Conservation (phyloP, 2,329 filamentous ascomycete species). For the Clarireedia paspali region DNA sequence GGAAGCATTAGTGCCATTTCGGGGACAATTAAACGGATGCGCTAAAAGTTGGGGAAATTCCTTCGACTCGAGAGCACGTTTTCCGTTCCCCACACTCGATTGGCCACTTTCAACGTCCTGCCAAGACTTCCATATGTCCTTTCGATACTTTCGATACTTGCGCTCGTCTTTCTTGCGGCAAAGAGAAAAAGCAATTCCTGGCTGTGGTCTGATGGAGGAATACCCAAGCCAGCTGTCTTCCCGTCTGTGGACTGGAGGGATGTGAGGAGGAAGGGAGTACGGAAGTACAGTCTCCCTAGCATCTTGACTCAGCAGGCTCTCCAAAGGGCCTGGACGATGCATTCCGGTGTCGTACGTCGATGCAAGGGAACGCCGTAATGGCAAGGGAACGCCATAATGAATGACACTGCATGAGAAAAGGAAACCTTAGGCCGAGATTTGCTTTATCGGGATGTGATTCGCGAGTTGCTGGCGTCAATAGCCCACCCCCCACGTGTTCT, state of each 20-base stretch:
- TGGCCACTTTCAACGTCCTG: conserved; percentile 1
- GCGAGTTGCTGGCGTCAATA: neutral
- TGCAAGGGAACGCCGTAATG: neutral
- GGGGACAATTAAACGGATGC: neutral
- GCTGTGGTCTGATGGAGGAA: too few relatives aligned
- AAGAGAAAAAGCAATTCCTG: neutral
- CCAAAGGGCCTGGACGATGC: too few relatives aligned
- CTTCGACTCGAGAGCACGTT: conserved; percentile 1
- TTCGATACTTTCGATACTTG: neutral
- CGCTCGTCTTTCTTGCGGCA: neutral
- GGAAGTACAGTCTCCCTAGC: too few relatives aligned
- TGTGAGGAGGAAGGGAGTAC: too few relatives aligned
- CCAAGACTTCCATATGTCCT: neutral
- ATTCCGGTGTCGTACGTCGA: neutral
- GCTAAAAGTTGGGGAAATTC: neutral
- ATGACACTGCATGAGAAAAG: neutral
- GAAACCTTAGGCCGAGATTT: neutral
- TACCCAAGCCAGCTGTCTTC: too few relatives aligned
- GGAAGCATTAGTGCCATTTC: too few relatives aligned
- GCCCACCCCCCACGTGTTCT: neutral
- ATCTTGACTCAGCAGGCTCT: too few relatives aligned
- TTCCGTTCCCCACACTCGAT: neutral
- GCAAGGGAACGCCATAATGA: neutral
- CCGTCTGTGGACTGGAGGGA: too few relatives aligned
- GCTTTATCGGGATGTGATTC: too few relatives aligned